Percentiles rank a stretch among this genome's conserved stretches.
These are phyloP conservation scores for Podospora sp. DNA, from an alignment of 495 filamentous ascomycete genomes.

Conservation along the genomic window DNA sequence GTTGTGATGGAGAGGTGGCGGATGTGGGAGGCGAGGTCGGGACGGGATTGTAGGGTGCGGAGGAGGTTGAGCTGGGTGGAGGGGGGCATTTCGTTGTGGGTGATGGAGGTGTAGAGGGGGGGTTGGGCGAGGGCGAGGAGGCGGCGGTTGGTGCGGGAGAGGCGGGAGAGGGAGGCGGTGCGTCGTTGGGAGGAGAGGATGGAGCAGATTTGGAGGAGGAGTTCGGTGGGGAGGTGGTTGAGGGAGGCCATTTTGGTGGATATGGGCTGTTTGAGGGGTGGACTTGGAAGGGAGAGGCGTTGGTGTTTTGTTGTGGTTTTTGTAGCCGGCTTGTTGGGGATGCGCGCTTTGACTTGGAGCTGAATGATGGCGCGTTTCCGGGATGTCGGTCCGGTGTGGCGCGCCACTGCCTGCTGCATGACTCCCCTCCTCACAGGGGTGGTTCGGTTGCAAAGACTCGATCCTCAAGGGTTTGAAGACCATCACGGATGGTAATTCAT, in stretches of 20 bases:
- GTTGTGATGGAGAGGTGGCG: constrained; percentile 1
- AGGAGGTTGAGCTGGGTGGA: not conserved
- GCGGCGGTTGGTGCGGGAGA: constrained; percentile 15
- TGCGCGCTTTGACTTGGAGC: constrained; percentile 5
- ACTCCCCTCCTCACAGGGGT: not conserved
- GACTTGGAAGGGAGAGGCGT: not conserved
- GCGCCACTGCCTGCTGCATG: constrained; percentile 12
- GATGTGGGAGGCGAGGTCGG: constrained; percentile 17
- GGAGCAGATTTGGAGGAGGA: constrained; percentile 13
- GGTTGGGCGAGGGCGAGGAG: constrained; percentile 17
- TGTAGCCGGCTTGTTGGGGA: not conserved
- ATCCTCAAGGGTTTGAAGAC: not conserved
- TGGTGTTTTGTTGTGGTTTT: not conserved
- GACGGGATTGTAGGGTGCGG: constrained; percentile 11
- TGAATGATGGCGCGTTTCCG: not conserved
- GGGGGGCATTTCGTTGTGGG: not conserved
- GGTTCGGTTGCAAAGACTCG: not conserved
- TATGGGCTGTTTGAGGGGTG: not conserved
- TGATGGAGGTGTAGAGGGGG: constrained; percentile 11
- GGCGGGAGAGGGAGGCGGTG: constrained; percentile 10
- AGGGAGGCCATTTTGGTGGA: constrained; percentile 3
- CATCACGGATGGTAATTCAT: too few species aligned
- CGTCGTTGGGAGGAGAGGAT: not conserved
- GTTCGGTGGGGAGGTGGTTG: constrained; percentile 1
- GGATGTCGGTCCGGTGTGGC: not conserved